Conservation (phyloP, 257 asterid genomes). For the Solanum piurae region DNA sequence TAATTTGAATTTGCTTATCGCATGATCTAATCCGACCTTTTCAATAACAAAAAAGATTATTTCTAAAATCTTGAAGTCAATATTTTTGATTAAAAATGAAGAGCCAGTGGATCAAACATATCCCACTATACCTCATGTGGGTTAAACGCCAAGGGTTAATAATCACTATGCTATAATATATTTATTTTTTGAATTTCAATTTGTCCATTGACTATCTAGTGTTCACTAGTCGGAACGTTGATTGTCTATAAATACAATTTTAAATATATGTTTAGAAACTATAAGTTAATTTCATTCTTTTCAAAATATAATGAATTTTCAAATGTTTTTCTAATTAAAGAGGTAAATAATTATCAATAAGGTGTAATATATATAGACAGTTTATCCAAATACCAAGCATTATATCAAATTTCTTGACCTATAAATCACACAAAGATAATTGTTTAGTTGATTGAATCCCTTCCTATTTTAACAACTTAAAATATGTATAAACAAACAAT, state of each 20-base stretch:
- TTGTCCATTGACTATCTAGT: neutral
- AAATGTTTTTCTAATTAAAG: neutral
- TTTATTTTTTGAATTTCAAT: no score
- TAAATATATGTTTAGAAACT: neutral
- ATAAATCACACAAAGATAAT: neutral
- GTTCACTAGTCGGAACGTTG: neutral
- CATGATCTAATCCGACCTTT: neutral
- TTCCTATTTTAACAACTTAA: neutral
- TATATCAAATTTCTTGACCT: neutral
- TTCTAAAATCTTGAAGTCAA: neutral
- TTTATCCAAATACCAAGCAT: neutral
- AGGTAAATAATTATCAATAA: neutral
- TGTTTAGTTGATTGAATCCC: neutral
- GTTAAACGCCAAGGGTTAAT: no score
- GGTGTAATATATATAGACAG: neutral
- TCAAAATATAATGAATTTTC: neutral
- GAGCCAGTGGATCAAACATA: neutral
- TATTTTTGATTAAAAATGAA: no score
- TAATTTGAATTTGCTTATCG: neutral
- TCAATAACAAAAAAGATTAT: no score
- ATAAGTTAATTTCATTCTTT: neutral
- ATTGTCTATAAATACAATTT: neutral
- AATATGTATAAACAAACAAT: neutral
- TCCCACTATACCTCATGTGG: neutral
- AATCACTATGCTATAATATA: rapidly evolving